phyloP scores from a whole-genome alignment of 2,329 filamentous ascomycete species.

The Verticillium nubilum region DNA sequence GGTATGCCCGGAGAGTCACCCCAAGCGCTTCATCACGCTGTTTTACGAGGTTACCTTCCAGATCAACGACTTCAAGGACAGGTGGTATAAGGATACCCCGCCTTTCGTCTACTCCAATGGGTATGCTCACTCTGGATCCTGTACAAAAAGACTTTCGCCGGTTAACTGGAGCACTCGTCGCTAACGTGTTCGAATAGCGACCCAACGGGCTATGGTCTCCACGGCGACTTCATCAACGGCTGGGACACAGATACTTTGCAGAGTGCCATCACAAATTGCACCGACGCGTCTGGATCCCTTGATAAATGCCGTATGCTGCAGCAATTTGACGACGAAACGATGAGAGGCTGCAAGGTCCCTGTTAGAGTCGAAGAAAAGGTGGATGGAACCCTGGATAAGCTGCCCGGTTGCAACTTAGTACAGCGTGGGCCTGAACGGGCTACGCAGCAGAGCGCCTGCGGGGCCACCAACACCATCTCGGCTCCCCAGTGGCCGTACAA shows the following conservation, averaged over 20 bases:
- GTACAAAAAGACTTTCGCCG: too few relatives aligned
- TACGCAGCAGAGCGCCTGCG: conserved; percentile 18
- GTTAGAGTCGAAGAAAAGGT: conserved; percentile 41
- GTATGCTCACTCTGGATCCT: conserved; percentile 6
- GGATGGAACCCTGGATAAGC: conserved; percentile 33
- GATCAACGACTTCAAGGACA: conserved; percentile 13
- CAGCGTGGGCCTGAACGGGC: conserved; percentile 21
- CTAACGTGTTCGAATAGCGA: background rate
- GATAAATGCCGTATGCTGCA: conserved; percentile 53
- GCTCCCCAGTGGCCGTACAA: conserved; percentile 31
- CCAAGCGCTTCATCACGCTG: conserved; percentile 10
- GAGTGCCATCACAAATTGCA: conserved; percentile 61
- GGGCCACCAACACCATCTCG: conserved; percentile 30
- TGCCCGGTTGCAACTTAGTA: conserved; percentile 51
- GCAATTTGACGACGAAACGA: conserved; percentile 32
- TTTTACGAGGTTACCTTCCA: conserved; percentile 12
- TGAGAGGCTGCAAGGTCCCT: conserved; percentile 42
- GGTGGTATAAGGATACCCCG: conserved; percentile 11
- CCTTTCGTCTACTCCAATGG: conserved; percentile 50
- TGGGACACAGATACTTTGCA: background rate
- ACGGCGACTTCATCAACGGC: conserved; percentile 11
- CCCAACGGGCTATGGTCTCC: conserved; percentile 6
- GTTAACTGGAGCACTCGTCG: background rate
- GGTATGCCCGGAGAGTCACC: conserved; percentile 10
- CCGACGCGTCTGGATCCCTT: conserved; percentile 53